Evolutionary conservation across 129 eudicot genomes (phyloP).

Genomic region (Smallanthus sonchifolius): DNA sequence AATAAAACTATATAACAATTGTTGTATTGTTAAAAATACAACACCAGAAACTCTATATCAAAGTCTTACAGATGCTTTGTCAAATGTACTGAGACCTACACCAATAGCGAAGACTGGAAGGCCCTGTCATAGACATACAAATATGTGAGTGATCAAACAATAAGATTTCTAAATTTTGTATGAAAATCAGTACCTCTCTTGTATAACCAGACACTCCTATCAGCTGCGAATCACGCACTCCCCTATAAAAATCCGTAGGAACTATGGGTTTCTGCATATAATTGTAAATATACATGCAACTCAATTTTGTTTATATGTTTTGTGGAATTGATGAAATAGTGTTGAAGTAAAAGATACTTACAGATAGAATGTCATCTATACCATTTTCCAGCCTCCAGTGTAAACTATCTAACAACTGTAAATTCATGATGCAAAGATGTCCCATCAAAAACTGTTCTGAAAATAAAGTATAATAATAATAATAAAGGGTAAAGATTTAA

Average conservation of each 20-base stretch:
- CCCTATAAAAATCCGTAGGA: slow-evolving; percentile 49
- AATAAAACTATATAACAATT: neutral
- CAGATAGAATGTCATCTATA: slow-evolving; percentile 64
- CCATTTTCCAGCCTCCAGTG: slow-evolving; percentile 65
- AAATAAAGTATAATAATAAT: neutral
- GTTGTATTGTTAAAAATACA: slow-evolving; percentile 8
- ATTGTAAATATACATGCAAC: neutral
- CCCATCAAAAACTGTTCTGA: neutral
- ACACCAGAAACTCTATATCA: neutral
- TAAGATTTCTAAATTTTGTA: neutral
- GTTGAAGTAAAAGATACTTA: slow-evolving; percentile 26
- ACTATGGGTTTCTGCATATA: slow-evolving; percentile 62
- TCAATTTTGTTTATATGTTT: neutral
- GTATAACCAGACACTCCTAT: slow-evolving; percentile 72
- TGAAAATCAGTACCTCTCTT: slow-evolving; percentile 36
- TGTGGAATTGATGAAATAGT: neutral
- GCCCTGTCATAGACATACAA: slow-evolving; percentile 40
- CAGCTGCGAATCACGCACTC: slow-evolving; percentile 67
- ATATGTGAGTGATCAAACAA: neutral
- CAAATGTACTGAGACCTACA: slow-evolving; percentile 59
- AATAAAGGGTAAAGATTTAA: slow-evolving; percentile 10
- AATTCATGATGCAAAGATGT: slow-evolving; percentile 17
- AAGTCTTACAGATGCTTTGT: slow-evolving; percentile 68
- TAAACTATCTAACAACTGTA: slow-evolving; percentile 66
- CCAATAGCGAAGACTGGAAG: slow-evolving; percentile 71